These are phyloP conservation scores for Alternaria sp. DNA, from an alignment of 2,329 filamentous ascomycete species.

Conservation along the genomic window DNA sequence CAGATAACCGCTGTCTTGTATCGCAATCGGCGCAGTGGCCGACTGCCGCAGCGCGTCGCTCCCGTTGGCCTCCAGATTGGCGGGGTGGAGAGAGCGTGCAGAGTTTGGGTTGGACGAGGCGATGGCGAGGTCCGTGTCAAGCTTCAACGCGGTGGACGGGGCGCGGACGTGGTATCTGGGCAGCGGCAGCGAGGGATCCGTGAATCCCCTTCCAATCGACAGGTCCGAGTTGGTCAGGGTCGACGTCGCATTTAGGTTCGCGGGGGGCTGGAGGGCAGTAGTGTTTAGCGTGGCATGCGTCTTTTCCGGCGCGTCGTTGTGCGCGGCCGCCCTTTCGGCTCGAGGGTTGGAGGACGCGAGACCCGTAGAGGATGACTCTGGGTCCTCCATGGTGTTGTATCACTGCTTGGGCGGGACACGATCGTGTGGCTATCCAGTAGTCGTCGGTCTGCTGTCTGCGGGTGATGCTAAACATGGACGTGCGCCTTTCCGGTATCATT, in stretches of 20 bases:
- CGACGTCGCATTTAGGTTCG: slow-evolving; percentile 32
- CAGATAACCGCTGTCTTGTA: slow-evolving; percentile 48
- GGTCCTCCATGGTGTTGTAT: slow-evolving; percentile 47
- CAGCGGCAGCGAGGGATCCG: slow-evolving; percentile 18
- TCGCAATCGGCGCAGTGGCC: slow-evolving; percentile 51
- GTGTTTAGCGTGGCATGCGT: slow-evolving; percentile 12
- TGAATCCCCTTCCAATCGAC: slow-evolving; percentile 17
- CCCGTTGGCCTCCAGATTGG: slow-evolving; percentile 45
- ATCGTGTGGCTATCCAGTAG: slow-evolving; percentile 20
- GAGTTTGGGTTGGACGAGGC: slow-evolving; percentile 31
- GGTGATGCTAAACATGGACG: slow-evolving; percentile 25
- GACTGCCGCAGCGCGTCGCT: slow-evolving; percentile 42
- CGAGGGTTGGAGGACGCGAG: slow-evolving; percentile 30
- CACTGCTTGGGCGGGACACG: slow-evolving; percentile 38
- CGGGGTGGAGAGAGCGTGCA: slow-evolving; percentile 32
- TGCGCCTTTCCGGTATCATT: slow-evolving; percentile 22
- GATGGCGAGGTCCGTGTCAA: slow-evolving; percentile 45
- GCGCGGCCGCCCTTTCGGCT: slow-evolving; percentile 26
- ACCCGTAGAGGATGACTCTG: slow-evolving; percentile 33
- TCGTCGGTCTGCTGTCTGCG: slow-evolving; percentile 23
- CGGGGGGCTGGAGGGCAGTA: slow-evolving; percentile 21
- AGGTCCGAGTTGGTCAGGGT: slow-evolving; percentile 38
- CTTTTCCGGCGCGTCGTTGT: slow-evolving; percentile 13
- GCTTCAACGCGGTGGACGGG: slow-evolving; percentile 34
- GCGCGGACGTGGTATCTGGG: slow-evolving; percentile 38